Evolutionary conservation across 1,284 basidiomycete species (phyloP).

Genomic region (Trametes hirsuta): DNA sequence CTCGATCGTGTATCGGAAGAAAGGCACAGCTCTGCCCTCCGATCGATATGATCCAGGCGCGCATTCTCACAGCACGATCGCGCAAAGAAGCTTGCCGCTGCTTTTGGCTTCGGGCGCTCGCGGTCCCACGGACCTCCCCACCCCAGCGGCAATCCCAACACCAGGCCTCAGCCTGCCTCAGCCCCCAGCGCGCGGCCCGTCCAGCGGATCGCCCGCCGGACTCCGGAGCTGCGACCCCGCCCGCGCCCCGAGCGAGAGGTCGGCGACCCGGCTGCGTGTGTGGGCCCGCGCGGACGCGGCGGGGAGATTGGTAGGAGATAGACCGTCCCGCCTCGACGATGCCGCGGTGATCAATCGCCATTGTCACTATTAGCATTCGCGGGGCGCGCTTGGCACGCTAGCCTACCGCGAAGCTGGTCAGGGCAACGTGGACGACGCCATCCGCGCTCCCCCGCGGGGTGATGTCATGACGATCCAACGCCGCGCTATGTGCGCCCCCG

Average conservation of each 20-base stretch:
- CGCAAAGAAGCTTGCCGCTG: constrained; percentile 11
- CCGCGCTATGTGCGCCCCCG: constrained; percentile 17
- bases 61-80: constrained; percentile 14
- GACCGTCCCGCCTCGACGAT: constrained; percentile 16
- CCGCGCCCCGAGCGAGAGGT: not conserved
- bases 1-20: constrained; percentile 24
- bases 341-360: constrained; percentile 20
- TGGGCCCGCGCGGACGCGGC: constrained; percentile 1
- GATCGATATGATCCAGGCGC: constrained; percentile 22
- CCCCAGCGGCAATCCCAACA: not conserved
- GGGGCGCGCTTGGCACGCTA: not conserved
- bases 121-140: not conserved
- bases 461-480: constrained; percentile 22
- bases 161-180: not conserved
- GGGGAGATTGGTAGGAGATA: constrained; percentile 27
- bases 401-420: constrained; percentile 5
- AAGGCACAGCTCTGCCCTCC: constrained; percentile 17
- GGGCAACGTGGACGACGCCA: not conserved
- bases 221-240: not conserved
- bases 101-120: not conserved
- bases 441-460: constrained; percentile 16
- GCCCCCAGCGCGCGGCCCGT: not conserved
- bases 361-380: constrained; percentile 1
- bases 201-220: constrained; percentile 7
- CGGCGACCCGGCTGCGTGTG: too few relatives aligned